Percentiles rank a stretch among this genome's conserved stretches.
Evolutionary conservation across 1,284 basidiomycete genomes (phyloP).

Genomic region (Pseudozyma hubeiensis): DNA sequence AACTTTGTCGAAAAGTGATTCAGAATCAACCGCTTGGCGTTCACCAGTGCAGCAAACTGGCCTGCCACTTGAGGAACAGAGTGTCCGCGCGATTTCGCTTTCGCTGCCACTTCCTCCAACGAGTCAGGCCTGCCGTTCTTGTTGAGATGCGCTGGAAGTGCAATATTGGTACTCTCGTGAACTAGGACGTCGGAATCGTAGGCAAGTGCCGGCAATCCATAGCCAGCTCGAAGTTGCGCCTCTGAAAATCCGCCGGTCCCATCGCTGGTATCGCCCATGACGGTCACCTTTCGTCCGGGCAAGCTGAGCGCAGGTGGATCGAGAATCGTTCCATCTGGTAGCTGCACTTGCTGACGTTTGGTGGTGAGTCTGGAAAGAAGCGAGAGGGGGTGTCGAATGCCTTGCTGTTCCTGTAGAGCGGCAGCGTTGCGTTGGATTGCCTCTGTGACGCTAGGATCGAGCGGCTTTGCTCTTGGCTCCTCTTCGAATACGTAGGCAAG

Average conservation of each 20-base stretch:
- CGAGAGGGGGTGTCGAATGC: constrained; percentile 61
- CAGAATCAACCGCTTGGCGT: constrained; percentile 54
- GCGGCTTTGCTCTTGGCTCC: constrained; percentile 36
- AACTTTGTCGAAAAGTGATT: constrained; percentile 66
- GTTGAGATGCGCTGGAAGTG: constrained; percentile 47
- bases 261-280: constrained; percentile 66
- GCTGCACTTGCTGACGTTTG: constrained; percentile 45
- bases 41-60: constrained; percentile 56
- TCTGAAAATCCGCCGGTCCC: constrained; percentile 53
- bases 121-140: constrained; percentile 44
- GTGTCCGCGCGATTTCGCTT: constrained; percentile 57
- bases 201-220: constrained; percentile 21
- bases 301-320: constrained; percentile 58
- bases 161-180: constrained; percentile 67
- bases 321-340: constrained; percentile 61
- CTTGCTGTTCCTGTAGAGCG: constrained; percentile 46
- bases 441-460: constrained; percentile 45
- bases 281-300: constrained; percentile 61
- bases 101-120: constrained; percentile 40
- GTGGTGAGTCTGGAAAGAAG: constrained; percentile 50
- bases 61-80: constrained; percentile 64
- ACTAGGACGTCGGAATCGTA: constrained; percentile 62
- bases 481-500: constrained; percentile 65
- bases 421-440: constrained; percentile 55
- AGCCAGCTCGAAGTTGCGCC: constrained; percentile 16